Evolutionary conservation across 371 early-diverging fungal species (phyloP).

Genomic region (Funneliformis caledonium): DNA sequence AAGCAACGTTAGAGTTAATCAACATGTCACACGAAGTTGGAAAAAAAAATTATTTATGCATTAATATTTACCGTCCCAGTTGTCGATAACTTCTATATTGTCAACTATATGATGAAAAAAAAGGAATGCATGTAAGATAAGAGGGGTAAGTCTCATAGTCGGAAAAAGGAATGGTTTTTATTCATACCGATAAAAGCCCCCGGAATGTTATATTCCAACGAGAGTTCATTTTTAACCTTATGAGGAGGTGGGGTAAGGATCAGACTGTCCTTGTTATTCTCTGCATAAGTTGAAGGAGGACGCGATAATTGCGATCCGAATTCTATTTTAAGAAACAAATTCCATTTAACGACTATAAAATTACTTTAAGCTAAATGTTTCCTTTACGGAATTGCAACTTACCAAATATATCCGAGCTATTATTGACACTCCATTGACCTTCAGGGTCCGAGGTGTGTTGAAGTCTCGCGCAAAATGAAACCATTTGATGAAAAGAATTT

Average conservation of each 20-base stretch:
- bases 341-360: neutral
- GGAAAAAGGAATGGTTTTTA: neutral
- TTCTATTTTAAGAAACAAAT: neutral
- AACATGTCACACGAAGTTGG: too few species aligned
- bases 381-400: neutral
- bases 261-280: neutral
- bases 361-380: neutral
- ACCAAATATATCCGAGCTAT: conserved; percentile 15
- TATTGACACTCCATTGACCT: neutral
- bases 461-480: neutral
- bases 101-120: neutral
- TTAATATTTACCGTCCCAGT: conserved; percentile 7
- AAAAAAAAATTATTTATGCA: neutral
- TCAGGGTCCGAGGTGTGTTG: neutral
- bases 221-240: neutral
- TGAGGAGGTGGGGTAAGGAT: neutral
- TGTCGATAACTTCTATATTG: neutral
- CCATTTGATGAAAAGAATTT: conserved; percentile 6
- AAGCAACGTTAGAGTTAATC: neutral
- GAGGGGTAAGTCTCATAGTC: neutral
- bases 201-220: neutral
- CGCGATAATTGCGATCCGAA: conserved; percentile 14
- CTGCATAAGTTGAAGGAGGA: conserved; percentile 20
- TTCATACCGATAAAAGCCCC: conserved; percentile 14
- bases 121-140: neutral